Evolutionary conservation across 495 filamentous ascomycete species (phyloP).

Genomic region (Staphylotrichum tortipilum): DNA sequence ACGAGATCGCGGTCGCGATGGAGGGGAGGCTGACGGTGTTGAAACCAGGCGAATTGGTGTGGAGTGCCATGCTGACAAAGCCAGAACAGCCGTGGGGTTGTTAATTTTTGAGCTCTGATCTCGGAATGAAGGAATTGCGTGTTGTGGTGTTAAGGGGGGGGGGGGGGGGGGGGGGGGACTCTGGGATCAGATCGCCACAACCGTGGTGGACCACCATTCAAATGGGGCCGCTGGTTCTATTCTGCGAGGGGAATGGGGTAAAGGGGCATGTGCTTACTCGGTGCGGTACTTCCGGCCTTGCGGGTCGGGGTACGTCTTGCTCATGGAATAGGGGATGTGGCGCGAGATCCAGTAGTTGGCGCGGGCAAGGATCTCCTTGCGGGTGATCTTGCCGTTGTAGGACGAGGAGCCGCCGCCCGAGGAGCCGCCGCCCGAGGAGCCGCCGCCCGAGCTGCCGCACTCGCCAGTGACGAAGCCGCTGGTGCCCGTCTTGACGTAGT

Average conservation of each 20-base stretch:
- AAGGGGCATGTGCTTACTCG: too few relatives aligned
- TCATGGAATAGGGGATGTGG: conserved; percentile 6
- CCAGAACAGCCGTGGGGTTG: conserved; percentile 12
- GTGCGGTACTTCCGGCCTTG: conserved; percentile 6
- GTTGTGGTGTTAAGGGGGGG: too few relatives aligned
- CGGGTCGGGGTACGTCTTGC: conserved; percentile 1
- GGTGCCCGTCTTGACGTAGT: conserved; percentile 22
- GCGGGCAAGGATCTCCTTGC: conserved; percentile 7
- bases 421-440: neutral
- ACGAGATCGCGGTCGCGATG: neutral
- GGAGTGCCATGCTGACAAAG: conserved; percentile 11
- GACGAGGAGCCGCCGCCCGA: neutral
- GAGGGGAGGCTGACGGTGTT: conserved; percentile 4
- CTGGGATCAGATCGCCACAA: too few relatives aligned
- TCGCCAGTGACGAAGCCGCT: conserved; percentile 10
- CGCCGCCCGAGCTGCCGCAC: neutral
- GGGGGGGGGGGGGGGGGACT: too few relatives aligned
- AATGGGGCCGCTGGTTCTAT: too few relatives aligned
- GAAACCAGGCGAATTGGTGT: conserved; percentile 5
- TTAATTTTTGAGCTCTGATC: neutral
- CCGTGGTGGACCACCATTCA: too few relatives aligned
- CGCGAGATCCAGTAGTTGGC: conserved; percentile 2
- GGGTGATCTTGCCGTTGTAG: conserved; percentile 8
- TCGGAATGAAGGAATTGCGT: too few relatives aligned
- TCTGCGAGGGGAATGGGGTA: too few relatives aligned